Base-by-base conservation (phyloP, 345 rosid species). In the Dovyalis caffra region DNA sequence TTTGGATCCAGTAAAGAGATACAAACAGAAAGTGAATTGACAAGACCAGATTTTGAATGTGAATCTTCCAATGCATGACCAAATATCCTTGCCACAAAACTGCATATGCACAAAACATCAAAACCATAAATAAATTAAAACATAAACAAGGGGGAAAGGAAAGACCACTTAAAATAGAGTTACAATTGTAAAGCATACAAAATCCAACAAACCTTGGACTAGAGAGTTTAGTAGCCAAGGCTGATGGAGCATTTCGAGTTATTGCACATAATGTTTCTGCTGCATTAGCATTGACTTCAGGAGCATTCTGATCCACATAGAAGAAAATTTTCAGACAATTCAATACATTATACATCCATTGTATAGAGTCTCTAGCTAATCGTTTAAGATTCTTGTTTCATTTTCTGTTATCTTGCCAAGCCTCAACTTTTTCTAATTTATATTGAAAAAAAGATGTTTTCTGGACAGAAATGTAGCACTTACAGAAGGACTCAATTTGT, bases 1-100 rank as follows among this genome's bases (percentile, higher is more conserved):
- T 87, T 90, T 64, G 98, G 98, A 87, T 96, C 99, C 88, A 93
- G 74, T 86, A 96, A 80, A 40, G 97, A 92, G 73, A 92, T 92
- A 83, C 99, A 96, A 69, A 96, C 99, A 73, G 99, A 92, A 70
- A 96, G 97, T 6, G 98, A 90, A 81, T 96, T 86, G 73, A 93
- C 97, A 82, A 92, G 99, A 66, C 91, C 86, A 78, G 97, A 92
- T 81, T 90, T 91, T 43, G 98, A 96, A 75, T 83, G 82, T 26
- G 99, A 89, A 81, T 90, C 97, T 83, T 93, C 97, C 89, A 96
- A 72, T 63, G 97, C 99, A 86, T 93, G 99, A 71, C 88, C 83
- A 82, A 93, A 96, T 78, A 96, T 91, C 85, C 92, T 89, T 74
- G 91, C 89, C 81, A 96, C 90, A 71, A 87, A 96, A 79, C 99